Conservation (phyloP, 306 rosid species). For the Cyclanthera cordifolia region DNA sequence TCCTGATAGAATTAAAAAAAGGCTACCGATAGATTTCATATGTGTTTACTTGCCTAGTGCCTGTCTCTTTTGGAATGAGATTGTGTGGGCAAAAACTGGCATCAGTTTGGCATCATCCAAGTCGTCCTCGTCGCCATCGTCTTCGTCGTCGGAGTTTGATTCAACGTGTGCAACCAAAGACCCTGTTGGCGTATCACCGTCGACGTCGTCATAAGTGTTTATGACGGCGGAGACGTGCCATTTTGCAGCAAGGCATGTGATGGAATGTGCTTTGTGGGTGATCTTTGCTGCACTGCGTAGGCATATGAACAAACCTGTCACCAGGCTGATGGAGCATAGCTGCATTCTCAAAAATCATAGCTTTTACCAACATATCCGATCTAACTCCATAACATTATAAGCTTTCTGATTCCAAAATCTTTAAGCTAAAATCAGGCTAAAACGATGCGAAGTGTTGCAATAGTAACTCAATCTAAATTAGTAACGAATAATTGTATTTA, state of each 20-base stretch:
- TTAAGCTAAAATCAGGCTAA: too few species aligned
- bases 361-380: not conserved
- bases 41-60: conserved; percentile 47
- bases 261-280: conserved; percentile 76
- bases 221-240: conserved; percentile 77
- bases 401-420: too few species aligned
- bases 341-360: conserved; percentile 16
- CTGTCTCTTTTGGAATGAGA: conserved; percentile 82
- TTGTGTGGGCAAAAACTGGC: conserved; percentile 51
- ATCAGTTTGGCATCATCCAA: conserved; percentile 50
- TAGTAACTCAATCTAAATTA: too few species aligned
- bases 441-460: too few species aligned
- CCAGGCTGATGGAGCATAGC: conserved; percentile 64
- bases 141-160: conserved; percentile 45
- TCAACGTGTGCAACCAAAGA: conserved; percentile 18
- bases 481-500: too few species aligned
- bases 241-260: conserved; percentile 71
- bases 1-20: too few species aligned
- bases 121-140: conserved; percentile 54
- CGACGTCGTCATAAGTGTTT: conserved; percentile 51
- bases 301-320: conserved; percentile 67
- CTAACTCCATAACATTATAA: not conserved
- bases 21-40: not conserved
- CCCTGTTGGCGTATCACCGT: conserved; percentile 42
- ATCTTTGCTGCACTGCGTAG: conserved; percentile 68